Evolutionary conservation across 164 flowering plant species (phyloP), one percentile per base, ranked within the genome.

Genomic region (Dillenia turbinata): DNA sequence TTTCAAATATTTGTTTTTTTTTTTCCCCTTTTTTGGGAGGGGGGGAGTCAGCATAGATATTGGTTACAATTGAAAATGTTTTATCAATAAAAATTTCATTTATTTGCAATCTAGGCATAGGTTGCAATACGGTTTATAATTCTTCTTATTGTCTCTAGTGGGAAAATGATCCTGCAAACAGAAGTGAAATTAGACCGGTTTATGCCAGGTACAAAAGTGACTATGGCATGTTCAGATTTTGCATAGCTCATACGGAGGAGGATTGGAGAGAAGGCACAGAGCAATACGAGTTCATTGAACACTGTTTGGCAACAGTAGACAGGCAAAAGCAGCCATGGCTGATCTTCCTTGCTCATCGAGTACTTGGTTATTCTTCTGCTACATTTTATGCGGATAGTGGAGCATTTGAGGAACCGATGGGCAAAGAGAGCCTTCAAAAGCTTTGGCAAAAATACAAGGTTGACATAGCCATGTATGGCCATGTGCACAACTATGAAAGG

Each of bases 401-500:
- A 56, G 83, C 98, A 19, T 90, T 85, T 79, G 90, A 51, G 47
- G 97, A 93, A 65, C 97, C 98, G 54, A 90, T 93, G 97, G 98
- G 98, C 1, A 81, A 90, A 59, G 94, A 88, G 49, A 75, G 82
- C 76, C 90, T 93, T 69, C 96, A 93, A 67, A 82, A 72, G 53
- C 92, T 93, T 16, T 93, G 97, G 98, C 98, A 90, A 79, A 90
- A 87, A 68, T 85, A 93, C 76, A 88, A 87, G 61, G 97, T 93
- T 10, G 98, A 93, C 66, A 70, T 93, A 44, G 97, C 94, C 55
- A 52, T 93, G n/a, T 93, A 71, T 69, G 98, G 97, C 47, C 98
- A 92, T 70, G 95, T 81, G 10, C 98, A 92, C 68, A 89, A 80
- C 66, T 92, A 92, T 47, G 98, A 92, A 72, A 86, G 98, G 68